Evolutionary conservation across 257 asterid species (phyloP).

Genomic region (Mitragyna speciosa): DNA sequence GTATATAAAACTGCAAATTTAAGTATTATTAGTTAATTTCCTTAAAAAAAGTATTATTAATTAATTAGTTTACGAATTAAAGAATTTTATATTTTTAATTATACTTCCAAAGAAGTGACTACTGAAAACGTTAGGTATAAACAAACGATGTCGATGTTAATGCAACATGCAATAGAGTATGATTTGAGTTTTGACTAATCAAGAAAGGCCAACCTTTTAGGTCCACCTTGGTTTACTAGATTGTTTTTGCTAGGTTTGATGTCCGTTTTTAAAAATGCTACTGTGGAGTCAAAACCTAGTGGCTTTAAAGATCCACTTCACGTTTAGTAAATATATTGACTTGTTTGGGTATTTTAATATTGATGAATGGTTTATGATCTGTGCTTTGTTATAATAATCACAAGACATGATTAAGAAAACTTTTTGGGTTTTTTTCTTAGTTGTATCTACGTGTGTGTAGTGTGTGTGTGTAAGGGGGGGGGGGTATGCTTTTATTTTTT

Average conservation of each 20-base stretch:
- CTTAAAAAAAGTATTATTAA: no score
- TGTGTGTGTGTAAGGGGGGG: no score
- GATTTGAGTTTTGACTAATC: slow-evolving; percentile 7
- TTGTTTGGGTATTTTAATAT: background rate
- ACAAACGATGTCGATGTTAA: background rate
- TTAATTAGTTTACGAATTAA: no score
- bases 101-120: no score
- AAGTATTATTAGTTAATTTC: background rate
- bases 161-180: background rate
- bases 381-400: background rate
- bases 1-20: background rate
- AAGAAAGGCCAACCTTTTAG: background rate
- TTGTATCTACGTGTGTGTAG: no score
- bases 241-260: slow-evolving; percentile 9
- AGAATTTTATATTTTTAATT: background rate
- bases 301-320: slow-evolving; percentile 2
- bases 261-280: background rate
- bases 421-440: no score
- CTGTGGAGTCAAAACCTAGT: slow-evolving; percentile 15
- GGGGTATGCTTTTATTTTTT: no score
- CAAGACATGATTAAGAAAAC: background rate
- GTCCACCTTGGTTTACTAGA: background rate
- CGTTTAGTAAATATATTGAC: background rate
- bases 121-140: background rate
- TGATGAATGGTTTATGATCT: background rate